These are phyloP conservation scores for Magnolia changhungtana DNA, from an alignment of 164 flowering plant genomes.

Conservation along the genomic window DNA sequence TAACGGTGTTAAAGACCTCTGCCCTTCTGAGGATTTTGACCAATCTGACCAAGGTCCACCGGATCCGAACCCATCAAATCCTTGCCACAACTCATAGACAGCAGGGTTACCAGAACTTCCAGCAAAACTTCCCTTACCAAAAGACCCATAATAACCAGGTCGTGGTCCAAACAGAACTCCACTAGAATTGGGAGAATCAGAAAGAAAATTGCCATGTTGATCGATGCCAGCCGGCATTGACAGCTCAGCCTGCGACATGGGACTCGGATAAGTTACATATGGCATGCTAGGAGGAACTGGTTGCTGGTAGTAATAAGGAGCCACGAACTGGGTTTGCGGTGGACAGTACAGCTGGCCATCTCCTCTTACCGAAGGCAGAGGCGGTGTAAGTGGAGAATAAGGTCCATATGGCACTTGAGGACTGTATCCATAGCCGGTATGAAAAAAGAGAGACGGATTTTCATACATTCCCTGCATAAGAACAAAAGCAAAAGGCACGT, in stretches of 20 bases:
- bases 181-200: constrained; percentile 11
- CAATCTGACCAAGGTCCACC: constrained; percentile 64
- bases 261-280: constrained; percentile 54
- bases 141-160: constrained; percentile 54
- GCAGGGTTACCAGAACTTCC: constrained; percentile 44
- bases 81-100: constrained; percentile 55
- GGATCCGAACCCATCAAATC: constrained; percentile 66
- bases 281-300: constrained; percentile 58
- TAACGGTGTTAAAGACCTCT: constrained; percentile 56
- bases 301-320: constrained; percentile 65
- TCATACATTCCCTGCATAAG: constrained; percentile 72
- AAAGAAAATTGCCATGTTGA: constrained; percentile 40
- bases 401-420: constrained; percentile 90
- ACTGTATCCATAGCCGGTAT: constrained; percentile 79
- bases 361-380: constrained; percentile 60
- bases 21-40: constrained; percentile 62
- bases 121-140: constrained; percentile 47
- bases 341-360: constrained; percentile 53
- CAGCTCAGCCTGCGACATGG: constrained; percentile 66
- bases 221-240: constrained; percentile 37
- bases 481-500: constrained; percentile 10
- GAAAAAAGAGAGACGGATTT: constrained; percentile 67
- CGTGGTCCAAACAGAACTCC: constrained; percentile 56
- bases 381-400: constrained; percentile 82
- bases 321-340: constrained; percentile 41